Evolutionary conservation across 371 early-diverging fungal species (phyloP).

Genomic region (Conidiobolus incongruus): DNA sequence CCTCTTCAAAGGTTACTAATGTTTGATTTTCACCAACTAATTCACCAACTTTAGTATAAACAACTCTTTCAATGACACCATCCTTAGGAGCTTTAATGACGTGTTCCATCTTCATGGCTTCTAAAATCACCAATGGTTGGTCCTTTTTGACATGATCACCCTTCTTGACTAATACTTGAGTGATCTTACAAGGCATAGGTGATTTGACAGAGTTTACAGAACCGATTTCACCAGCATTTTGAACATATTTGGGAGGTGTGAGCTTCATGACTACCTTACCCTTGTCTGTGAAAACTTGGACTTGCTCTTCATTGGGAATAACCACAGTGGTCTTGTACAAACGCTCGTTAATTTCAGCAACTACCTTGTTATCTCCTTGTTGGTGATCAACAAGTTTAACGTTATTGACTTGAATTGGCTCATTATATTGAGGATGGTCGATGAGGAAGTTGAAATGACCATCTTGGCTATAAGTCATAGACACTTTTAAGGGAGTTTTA

Average conservation of each 20-base stretch:
- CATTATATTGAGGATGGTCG: too few relatives aligned
- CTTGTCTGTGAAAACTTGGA: constrained; percentile 38
- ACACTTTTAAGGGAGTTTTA: too few relatives aligned
- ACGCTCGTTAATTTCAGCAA: too few relatives aligned
- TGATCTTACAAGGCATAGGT: constrained; percentile 94
- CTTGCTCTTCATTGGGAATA: constrained; percentile 26
- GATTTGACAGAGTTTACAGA: constrained; percentile 54
- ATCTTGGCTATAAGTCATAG: too few relatives aligned
- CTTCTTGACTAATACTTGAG: constrained; percentile 51
- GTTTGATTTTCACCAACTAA: constrained; percentile 71
- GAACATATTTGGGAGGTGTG: constrained; percentile 14
- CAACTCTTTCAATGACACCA: constrained; percentile 48
- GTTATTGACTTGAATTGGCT: too few relatives aligned
- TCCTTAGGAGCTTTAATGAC: constrained; percentile 63
- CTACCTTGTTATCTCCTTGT: too few relatives aligned
- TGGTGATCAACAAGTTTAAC: too few relatives aligned
- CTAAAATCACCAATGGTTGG: constrained; percentile 58
- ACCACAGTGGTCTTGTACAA: constrained; percentile 7
- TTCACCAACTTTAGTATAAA: constrained; percentile 56
- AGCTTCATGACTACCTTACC: constrained; percentile 30
- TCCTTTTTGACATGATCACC: constrained; percentile 75
- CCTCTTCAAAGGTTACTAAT: constrained; percentile 44
- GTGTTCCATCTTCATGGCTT: constrained; percentile 98
- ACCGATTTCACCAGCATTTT: constrained; percentile 12
- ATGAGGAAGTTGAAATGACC: too few relatives aligned